A percentile compares a stretch with the other conserved stretches of the same genome.
Conservation (phyloP, 495 filamentous ascomycete genomes). For the Penicillium samsonianum region DNA sequence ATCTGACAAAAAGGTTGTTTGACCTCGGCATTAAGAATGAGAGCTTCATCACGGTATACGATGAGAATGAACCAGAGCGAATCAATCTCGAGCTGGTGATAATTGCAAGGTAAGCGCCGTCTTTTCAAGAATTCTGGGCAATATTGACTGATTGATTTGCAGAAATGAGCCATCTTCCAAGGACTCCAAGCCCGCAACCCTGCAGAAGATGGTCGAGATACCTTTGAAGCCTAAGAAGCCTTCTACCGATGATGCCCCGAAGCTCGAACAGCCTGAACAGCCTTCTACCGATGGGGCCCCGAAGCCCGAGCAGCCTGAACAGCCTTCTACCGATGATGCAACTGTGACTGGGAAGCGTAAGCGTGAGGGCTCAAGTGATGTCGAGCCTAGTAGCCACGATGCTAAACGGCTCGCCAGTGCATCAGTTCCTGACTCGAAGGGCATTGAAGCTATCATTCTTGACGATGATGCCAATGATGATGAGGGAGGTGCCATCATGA, state of each 20-base stretch:
- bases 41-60: conserved; percentile 79
- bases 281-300: not conserved
- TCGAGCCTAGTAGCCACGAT: conserved; percentile 40
- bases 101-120: conserved; percentile 40
- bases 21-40: conserved; percentile 75
- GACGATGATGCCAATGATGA: conserved; percentile 46
- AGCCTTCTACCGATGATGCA: conserved; percentile 25
- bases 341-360: conserved; percentile 42
- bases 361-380: conserved; percentile 42
- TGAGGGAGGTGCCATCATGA: conserved; percentile 68
- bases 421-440: conserved; percentile 31
- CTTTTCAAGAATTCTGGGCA: not conserved
- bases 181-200: conserved; percentile 46
- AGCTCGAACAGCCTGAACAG: conserved; percentile 17
- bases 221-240: conserved; percentile 48
- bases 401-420: conserved; percentile 47
- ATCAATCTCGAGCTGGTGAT: conserved; percentile 78
- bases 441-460: conserved; percentile 46
- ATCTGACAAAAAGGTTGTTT: conserved; percentile 72
- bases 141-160: conserved; percentile 16
- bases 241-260: too few species aligned
- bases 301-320: conserved; percentile 16
- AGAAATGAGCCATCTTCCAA: conserved; percentile 34
- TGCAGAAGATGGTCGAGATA: conserved; percentile 51
- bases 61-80: conserved; percentile 86